A percentile compares a stretch with the other conserved stretches of the same genome.
Conservation (phyloP, 2,329 filamentous ascomycete species). For the Clonostachys solani region DNA sequence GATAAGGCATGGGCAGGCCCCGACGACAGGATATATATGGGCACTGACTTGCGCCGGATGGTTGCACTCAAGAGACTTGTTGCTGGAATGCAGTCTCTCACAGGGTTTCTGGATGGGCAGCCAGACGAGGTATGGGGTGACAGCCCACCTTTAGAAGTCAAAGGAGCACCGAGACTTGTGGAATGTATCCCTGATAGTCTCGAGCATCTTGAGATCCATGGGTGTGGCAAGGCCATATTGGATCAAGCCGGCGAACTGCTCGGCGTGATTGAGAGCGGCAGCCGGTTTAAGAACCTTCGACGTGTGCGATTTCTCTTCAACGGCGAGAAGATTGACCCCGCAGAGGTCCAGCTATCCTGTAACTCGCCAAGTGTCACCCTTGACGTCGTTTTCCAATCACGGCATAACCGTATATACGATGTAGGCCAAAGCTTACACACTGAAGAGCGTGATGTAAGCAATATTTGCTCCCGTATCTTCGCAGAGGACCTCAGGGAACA, state of each 20-base stretch:
- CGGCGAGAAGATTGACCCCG: not conserved
- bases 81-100: not conserved
- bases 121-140: not conserved
- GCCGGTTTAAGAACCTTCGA: not conserved
- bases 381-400: not conserved
- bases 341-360: not conserved
- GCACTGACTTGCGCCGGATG: not conserved
- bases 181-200: constrained; percentile 5
- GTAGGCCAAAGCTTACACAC: too few species aligned
- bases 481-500: too few species aligned
- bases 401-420: not conserved
- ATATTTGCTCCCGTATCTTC: too few species aligned
- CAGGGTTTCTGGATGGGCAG: not conserved
- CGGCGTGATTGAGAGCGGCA: not conserved
- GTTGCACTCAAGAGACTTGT: not conserved
- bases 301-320: not conserved
- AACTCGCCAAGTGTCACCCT: not conserved
- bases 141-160: not conserved
- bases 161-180: not conserved
- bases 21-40: not conserved
- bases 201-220: constrained; percentile 6
- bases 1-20: not conserved
- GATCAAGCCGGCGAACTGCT: constrained; percentile 4
- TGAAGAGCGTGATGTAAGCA: too few species aligned
- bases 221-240: constrained; percentile 3